Conservation (phyloP, 306 rosid species). For the Corylus avellana region DNA sequence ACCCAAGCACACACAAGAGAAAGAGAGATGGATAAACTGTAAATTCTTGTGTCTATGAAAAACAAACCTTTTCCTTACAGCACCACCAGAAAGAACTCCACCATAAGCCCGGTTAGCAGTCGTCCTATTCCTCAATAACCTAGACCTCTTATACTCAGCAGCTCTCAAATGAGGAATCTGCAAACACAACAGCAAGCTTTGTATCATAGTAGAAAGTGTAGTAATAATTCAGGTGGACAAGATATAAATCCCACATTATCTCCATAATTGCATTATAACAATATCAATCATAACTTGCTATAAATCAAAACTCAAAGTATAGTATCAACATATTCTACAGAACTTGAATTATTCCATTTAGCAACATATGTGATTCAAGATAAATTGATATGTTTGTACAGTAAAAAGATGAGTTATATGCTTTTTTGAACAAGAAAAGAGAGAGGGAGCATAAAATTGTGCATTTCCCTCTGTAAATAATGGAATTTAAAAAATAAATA, state of each 20-base stretch:
- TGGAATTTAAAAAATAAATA: not conserved
- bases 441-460: not conserved
- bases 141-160: conserved; percentile 70
- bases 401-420: not conserved
- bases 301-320: not conserved
- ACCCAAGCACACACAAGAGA: not conserved
- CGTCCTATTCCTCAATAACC: conserved; percentile 69
- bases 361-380: too few species aligned
- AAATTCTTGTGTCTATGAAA: not conserved
- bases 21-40: not conserved
- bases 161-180: conserved; percentile 89
- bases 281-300: not conserved
- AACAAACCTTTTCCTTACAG: conserved; percentile 78
- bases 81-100: conserved; percentile 72
- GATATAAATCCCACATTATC: not conserved
- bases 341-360: too few species aligned
- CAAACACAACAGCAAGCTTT: not conserved
- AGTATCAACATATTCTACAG: not conserved
- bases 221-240: not conserved
- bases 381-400: too few species aligned
- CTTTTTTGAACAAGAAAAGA: conserved; percentile 5
- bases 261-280: not conserved
- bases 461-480: not conserved
- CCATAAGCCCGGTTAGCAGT: conserved; percentile 77
- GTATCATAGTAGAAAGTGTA: not conserved